Evolutionary conservation across 805 yeast species (phyloP).

Genomic region (Ogataea kodamae): DNA sequence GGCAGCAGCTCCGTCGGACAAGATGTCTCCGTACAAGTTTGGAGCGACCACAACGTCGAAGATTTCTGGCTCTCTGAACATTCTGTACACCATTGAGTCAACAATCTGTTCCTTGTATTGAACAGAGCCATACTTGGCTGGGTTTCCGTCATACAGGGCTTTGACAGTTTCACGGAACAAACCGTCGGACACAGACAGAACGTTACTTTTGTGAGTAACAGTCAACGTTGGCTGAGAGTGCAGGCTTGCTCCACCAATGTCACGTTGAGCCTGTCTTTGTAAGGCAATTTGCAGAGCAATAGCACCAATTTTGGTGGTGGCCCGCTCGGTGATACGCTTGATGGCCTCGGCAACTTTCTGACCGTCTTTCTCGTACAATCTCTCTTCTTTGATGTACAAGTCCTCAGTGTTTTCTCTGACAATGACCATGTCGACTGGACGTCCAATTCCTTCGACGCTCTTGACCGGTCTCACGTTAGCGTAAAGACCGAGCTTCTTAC

Average conservation of each 20-base stretch:
- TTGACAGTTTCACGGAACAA: constrained; percentile 87
- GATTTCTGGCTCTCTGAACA: constrained; percentile 97
- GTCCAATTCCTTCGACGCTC: constrained; percentile 78
- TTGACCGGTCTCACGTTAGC: constrained; percentile 98
- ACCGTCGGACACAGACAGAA: constrained; percentile 88
- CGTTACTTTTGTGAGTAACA: constrained; percentile 95
- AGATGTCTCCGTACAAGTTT: constrained; percentile 94
- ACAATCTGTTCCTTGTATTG: constrained; percentile 92
- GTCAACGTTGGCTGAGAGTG: constrained; percentile 66
- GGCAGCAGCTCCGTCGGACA: constrained; percentile 98
- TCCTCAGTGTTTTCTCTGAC: constrained; percentile 99
- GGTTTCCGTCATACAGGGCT: constrained; percentile 54
- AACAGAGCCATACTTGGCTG: constrained; percentile 55
- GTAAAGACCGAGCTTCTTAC: constrained; percentile 90
- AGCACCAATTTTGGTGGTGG: constrained; percentile 80
- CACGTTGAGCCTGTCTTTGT: constrained; percentile 80
- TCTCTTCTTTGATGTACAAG: constrained; percentile 92
- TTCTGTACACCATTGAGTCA: constrained; percentile 97
- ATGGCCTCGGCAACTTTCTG: constrained; percentile 94
- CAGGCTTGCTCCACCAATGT: constrained; percentile 52
- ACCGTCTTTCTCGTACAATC: constrained; percentile 72
- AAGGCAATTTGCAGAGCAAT: constrained; percentile 91
- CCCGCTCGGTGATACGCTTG: constrained; percentile 89
- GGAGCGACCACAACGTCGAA: constrained; percentile 99
- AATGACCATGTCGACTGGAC: constrained; percentile 95